Evolutionary conservation across 164 flowering plant genomes (phyloP).

Genomic region (Vitis vinifera): ASM3070453v1 NC_081813.1:1933501-1934000

Average conservation of each 20-base stretch:
- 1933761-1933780: constrained; percentile 71
- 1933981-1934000: too few relatives aligned
- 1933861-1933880: background rate
- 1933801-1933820: constrained; percentile 46
- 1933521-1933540: background rate
- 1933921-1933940: too few relatives aligned
- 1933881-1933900: background rate
- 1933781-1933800: constrained; percentile 76
- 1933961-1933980: too few relatives aligned
- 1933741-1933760: constrained; percentile 73
- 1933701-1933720: background rate
- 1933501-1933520: background rate
- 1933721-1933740: constrained; percentile 58
- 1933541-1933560: background rate
- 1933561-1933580: background rate
- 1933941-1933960: too few relatives aligned
- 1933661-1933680: background rate
- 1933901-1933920: background rate
- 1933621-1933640: background rate
- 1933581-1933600: background rate
- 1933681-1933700: constrained; percentile 4
- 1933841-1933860: constrained; percentile 20
- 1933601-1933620: background rate
- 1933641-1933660: background rate
- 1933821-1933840: constrained; percentile 30